Evolutionary conservation across 1,284 basidiomycete species (phyloP).

Genomic region (Sparassis latifolia): DNA sequence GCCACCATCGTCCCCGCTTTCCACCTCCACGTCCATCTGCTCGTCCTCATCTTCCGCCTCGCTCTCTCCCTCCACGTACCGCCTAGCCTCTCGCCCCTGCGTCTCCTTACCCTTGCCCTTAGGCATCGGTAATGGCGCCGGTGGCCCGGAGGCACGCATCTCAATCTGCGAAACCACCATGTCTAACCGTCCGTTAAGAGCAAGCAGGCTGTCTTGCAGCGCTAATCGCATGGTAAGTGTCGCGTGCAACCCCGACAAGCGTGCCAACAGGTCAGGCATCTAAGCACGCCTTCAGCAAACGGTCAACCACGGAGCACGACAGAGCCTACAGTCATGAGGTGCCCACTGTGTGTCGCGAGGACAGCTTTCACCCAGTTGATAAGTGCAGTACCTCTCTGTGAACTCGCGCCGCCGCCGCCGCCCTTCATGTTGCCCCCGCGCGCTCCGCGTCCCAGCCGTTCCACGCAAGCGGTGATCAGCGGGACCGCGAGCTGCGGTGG

Average conservation of each 20-base stretch:
- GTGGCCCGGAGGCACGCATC: constrained; percentile 63
- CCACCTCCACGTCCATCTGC: constrained; percentile 58
- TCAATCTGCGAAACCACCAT: constrained; percentile 93
- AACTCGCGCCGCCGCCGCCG: constrained; percentile 76
- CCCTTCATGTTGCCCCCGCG: constrained; percentile 71
- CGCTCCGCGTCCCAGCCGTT: constrained; percentile 79
- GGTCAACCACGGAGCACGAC: not conserved
- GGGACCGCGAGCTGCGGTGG: constrained; percentile 89
- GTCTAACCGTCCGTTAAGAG: constrained; percentile 86
- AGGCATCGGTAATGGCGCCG: constrained; percentile 44
- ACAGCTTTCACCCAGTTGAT: constrained; percentile 89
- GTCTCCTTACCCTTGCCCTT: constrained; percentile 25
- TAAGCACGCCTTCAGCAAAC: constrained; percentile 24
- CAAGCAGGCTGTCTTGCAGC: constrained; percentile 80
- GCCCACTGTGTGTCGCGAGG: constrained; percentile 82
- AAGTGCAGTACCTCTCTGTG: constrained; percentile 79
- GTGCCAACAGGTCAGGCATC: constrained; percentile 82
- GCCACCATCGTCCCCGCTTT: constrained; percentile 58
- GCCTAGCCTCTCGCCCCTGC: constrained; percentile 35
- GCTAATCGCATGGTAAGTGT: constrained; percentile 78
- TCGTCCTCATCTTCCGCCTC: constrained; percentile 51
- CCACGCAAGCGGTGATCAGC: constrained; percentile 84
- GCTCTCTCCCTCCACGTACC: constrained; percentile 76
- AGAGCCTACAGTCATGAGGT: constrained; percentile 85
- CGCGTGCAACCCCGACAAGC: constrained; percentile 79